Evolutionary conservation across 2,329 filamentous ascomycete genomes (phyloP), one percentile per base, ranked within the genome.

Genomic region (Calonectria multiphialidica): DNA sequence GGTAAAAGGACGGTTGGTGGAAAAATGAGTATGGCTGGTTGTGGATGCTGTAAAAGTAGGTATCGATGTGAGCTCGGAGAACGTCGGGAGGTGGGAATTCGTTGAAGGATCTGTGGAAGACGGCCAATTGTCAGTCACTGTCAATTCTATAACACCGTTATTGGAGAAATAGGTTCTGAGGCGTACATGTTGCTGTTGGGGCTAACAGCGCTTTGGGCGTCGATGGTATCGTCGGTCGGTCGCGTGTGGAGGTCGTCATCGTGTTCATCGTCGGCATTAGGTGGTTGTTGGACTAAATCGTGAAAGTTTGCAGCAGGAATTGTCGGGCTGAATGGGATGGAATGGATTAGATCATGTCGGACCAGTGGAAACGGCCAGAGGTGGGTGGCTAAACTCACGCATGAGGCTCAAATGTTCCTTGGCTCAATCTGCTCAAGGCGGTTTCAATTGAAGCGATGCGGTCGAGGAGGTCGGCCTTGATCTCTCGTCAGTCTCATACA

Each of bases 1-100:
- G 49, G 30, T 64, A 64, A n/a, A 74, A 74, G 2, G 63, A 61
- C 6, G 49, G 50, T 8, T 45, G 50, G 40, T 74, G 70, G 25
- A 74, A 74, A 37, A 70, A 72, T 21, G 72, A 74, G 37, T 74
- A 74, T 5, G 72, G 77, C 42, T 82, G 80, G 18, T 82, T 59
- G 33, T 59, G 53, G n/a, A 59, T 40, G 35, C 35, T 18, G n/a
- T 42, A 7, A 61, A 33, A 47, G 49, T 35, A 13, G 55, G 61
- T 5, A 28, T 69, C 21, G 72, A 70, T 10, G 66, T 72, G 3
- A 66, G 66, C 25, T 67, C 53, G 53, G 2, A 59, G 53, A 15
- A 28, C 37, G 53, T 12, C 6, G 7, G 53, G 35, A 40, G 53
- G 53, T 1, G 53, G 53, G 35, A 59, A 59, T 59, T 40, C 33